Percentiles rank a stretch among this genome's conserved stretches.
Conservation (phyloP, 306 rosid genomes). For the Pyrus pyrifolia region DNA sequence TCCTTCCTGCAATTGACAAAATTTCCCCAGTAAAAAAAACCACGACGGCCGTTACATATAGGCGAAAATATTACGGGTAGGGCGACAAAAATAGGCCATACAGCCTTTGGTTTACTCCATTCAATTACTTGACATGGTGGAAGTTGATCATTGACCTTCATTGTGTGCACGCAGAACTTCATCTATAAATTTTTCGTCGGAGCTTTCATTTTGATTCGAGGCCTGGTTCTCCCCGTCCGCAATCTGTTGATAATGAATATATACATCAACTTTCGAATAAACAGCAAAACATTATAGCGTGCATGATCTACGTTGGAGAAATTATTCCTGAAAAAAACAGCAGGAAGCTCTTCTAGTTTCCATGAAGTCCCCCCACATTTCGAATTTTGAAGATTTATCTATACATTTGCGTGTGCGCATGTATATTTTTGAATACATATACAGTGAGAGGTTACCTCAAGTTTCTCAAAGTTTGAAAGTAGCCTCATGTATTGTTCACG, state of each 20-base stretch:
- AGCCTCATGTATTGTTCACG: conserved; percentile 64
- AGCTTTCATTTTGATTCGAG: not conserved
- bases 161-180: not conserved
- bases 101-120: not conserved
- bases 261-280: not conserved
- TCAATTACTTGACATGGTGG: not conserved
- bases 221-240: conserved; percentile 8
- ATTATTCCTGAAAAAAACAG: not conserved
- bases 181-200: not conserved
- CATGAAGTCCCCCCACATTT: not conserved
- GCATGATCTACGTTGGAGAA: not conserved
- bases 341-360: not conserved
- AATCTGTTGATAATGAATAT: not conserved
- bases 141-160: not conserved
- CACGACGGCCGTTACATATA: not conserved
- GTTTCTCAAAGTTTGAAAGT: conserved; percentile 35
- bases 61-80: not conserved
- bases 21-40: conserved; percentile 4
- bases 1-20: not conserved
- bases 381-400: not conserved
- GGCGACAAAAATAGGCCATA: not conserved
- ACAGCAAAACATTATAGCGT: not conserved
- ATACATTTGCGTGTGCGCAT: not conserved
- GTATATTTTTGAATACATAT: not conserved
- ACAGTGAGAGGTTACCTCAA: conserved; percentile 30